These are phyloP conservation scores for Clitopilus passeckerianus DNA, from an alignment of 768 basidiomycete genomes.

Conservation along the genomic window DNA sequence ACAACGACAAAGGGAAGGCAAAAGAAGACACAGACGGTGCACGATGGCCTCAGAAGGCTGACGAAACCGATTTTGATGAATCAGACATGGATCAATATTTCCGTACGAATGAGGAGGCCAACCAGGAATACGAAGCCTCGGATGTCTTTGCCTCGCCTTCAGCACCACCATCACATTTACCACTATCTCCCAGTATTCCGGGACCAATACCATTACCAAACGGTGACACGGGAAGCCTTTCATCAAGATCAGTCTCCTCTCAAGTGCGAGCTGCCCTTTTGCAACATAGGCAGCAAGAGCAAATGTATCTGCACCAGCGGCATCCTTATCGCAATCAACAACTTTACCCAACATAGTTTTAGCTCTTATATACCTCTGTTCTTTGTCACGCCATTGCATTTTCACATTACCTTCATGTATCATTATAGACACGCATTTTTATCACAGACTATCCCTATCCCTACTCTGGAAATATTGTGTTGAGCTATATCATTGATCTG, in stretches of 20 bases:
- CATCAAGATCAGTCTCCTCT: not conserved
- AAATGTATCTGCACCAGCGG: not conserved
- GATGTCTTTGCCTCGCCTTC: constrained; percentile 12
- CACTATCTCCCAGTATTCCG: constrained; percentile 6
- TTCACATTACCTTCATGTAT: not conserved
- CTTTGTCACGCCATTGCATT: not conserved
- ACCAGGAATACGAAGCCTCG: constrained; percentile 10
- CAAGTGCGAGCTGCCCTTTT: not conserved
- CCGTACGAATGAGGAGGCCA: constrained; percentile 24
- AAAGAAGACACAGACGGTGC: not conserved
- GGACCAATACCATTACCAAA: not conserved
- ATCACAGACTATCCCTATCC: not conserved
- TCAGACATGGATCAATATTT: constrained; percentile 78
- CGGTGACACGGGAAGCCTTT: not conserved
- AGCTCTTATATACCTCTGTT: not conserved
- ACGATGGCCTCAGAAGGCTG: not conserved
- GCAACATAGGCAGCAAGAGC: not conserved
- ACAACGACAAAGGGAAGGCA: not conserved
- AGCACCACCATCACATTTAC: constrained; percentile 16
- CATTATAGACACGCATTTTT: not conserved
- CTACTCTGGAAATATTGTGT: not conserved
- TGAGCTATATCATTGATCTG: too few species aligned
- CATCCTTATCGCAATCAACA: not conserved
- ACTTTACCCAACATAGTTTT: not conserved
- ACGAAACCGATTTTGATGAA: constrained; percentile 44